Evolutionary conservation across 805 yeast species (phyloP), one percentile per base, ranked within the genome.

Genomic region (Sugiyamaella americana): DNA sequence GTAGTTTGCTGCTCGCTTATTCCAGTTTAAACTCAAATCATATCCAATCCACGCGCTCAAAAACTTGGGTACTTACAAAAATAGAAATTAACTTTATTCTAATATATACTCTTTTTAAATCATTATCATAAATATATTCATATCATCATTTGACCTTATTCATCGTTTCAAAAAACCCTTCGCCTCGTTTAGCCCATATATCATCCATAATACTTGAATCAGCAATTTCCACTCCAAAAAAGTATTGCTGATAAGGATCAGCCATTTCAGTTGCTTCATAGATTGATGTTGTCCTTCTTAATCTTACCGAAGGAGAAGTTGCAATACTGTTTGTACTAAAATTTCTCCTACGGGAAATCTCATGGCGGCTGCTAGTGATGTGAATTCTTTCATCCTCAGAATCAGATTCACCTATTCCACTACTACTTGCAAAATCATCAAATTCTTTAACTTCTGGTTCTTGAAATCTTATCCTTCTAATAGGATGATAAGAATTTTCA

Each of bases 131-230:
- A 11, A n/a, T 29, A 29, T 11, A 11, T 29, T 11, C n/a, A 29
- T 29, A 29, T n/a, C 11, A 29, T 11, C n/a, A n/a, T 29, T 29
- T 11, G 34, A 29, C 6, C 13, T 16, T 5, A 38, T 29, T n/a
- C 5, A 49, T 17, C 13, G 36, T 32, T 29, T 47, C 40, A 29
- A 51, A 32, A 38, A 50, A 52, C 34, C 30, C 37, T 40, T 48
- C 48, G 20, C 49, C 54, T 11, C 56, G 47, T 37, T 45, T 38
- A 13, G 44, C 24, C 56, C 56, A 52, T 13, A 52, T 44, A 21
- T 44, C 50, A 20, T 45, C 48, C 20, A 44, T 29, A 37, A 24
- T 19, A 16, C 3, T 24, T 10, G 26, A 8, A 3, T 39, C 45
- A 4, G 36, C 41, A 6, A 37, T 36, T 23, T 21, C 39, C 6